Evolutionary conservation across 2,329 filamentous ascomycete genomes (phyloP).

Genomic region (Fusarium pseudoanthophilum): DNA sequence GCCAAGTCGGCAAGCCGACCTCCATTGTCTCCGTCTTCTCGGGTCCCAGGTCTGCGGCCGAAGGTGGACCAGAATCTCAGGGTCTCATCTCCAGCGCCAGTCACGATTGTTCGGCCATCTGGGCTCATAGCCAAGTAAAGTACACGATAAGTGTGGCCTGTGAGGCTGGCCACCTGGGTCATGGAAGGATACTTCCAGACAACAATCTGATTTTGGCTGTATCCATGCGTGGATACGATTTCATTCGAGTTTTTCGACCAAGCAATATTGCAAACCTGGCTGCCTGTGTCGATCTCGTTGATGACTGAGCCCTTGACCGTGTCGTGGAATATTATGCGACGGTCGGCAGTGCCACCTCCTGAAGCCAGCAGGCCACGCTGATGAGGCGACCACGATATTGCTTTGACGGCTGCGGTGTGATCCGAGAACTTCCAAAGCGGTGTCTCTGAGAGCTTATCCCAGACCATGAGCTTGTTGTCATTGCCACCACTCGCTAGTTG

Average conservation of each 20-base stretch:
- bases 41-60: conserved; percentile 78
- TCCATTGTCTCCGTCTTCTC: conserved; percentile 73
- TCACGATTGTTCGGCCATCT: conserved; percentile 92
- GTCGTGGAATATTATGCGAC: conserved; percentile 98
- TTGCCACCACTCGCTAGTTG: conserved; percentile 96
- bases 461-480: conserved; percentile 98
- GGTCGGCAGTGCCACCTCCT: conserved; percentile 93
- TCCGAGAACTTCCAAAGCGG: conserved; percentile 95
- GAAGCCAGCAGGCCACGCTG: conserved; percentile 94
- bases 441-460: conserved; percentile 94
- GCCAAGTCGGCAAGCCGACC: conserved; percentile 81
- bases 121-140: conserved; percentile 98
- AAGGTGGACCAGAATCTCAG: conserved; percentile 97
- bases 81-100: conserved; percentile 95
- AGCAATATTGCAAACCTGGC: conserved; percentile 97
- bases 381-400: conserved; percentile 97
- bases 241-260: conserved; percentile 99
- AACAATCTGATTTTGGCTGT: conserved; percentile 98
- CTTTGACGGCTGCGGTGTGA: conserved; percentile 95
- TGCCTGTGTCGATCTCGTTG: conserved; percentile 94
- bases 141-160: conserved; percentile 95
- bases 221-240: conserved; percentile 96
- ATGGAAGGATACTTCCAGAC: conserved; percentile 99
- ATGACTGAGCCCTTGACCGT: conserved; percentile 83
- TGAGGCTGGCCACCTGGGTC: conserved; percentile 95